These are phyloP conservation scores for Fragaria nilgerrensis DNA, from an alignment of 306 rosid species.

Conservation along the genomic window DNA sequence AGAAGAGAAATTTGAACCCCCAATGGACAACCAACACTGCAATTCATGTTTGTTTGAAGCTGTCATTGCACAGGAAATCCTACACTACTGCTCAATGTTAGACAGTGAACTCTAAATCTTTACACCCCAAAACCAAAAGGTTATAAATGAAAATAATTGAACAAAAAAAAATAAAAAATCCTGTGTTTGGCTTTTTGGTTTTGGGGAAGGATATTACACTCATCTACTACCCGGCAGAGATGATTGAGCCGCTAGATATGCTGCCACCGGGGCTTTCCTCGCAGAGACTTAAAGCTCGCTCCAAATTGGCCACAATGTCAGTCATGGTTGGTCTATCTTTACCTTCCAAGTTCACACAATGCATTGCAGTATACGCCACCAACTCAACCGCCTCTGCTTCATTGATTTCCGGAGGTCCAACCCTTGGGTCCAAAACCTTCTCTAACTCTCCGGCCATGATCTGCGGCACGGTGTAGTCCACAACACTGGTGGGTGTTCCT, in stretches of 20 bases:
- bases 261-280: conserved; percentile 54
- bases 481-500: conserved; percentile 59
- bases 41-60: conserved; percentile 13
- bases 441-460: conserved; percentile 67
- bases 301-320: conserved; percentile 83
- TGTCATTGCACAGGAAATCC: conserved; percentile 28
- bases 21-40: conserved; percentile 17
- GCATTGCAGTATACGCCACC: conserved; percentile 71
- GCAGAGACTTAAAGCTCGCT: conserved; percentile 58
- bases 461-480: conserved; percentile 75
- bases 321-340: conserved; percentile 87
- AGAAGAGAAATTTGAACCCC: not conserved
- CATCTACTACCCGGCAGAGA: conserved; percentile 45
- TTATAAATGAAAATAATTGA: conserved; percentile 8
- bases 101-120: conserved; percentile 24
- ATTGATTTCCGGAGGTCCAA: conserved; percentile 54
- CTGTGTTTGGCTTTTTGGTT: not conserved
- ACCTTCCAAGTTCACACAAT: conserved; percentile 89
- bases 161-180: conserved; percentile 25
- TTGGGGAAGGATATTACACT: not conserved
- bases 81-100: conserved; percentile 32
- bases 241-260: conserved; percentile 69
- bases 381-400: conserved; percentile 84
- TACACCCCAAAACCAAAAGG: conserved; percentile 22
- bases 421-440: conserved; percentile 65